Percentiles rank a stretch among this genome's conserved stretches.
Evolutionary conservation across 164 flowering plant species (phyloP).

Genomic region (Pachysandra terminalis): DNA sequence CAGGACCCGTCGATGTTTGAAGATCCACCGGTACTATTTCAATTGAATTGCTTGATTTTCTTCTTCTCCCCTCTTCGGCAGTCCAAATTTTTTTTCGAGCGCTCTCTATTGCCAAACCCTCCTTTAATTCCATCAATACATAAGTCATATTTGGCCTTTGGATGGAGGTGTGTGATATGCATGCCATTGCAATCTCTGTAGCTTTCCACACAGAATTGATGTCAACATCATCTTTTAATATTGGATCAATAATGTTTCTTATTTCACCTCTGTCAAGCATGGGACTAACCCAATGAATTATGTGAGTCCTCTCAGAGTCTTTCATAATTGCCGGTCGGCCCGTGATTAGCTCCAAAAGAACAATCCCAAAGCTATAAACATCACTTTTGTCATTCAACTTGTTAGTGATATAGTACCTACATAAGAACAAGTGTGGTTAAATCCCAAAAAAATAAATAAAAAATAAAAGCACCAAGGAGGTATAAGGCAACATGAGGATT

Average conservation of each 20-base stretch:
- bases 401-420: constrained; percentile 28
- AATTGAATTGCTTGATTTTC: neutral
- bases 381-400: no score
- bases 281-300: constrained; percentile 32
- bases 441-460: no score
- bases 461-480: constrained; percentile 22
- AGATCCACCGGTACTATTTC: no score
- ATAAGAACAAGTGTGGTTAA: no score
- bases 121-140: no score
- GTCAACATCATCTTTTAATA: constrained; percentile 31
- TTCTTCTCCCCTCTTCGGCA: neutral
- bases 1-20: no score
- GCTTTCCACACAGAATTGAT: no score
- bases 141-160: constrained; percentile 39
- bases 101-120: constrained; percentile 27
- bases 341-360: no score
- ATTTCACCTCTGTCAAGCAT: constrained; percentile 40
- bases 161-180: constrained; percentile 21
- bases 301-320: no score
- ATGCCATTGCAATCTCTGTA: no score
- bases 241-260: constrained; percentile 32
- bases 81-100: neutral
- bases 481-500: constrained; percentile 6
- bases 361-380: no score
- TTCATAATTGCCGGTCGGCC: no score